These are phyloP conservation scores for Sclerotinia subarctica DNA, from an alignment of 2,329 filamentous ascomycete genomes.

Conservation along the genomic window DNA sequence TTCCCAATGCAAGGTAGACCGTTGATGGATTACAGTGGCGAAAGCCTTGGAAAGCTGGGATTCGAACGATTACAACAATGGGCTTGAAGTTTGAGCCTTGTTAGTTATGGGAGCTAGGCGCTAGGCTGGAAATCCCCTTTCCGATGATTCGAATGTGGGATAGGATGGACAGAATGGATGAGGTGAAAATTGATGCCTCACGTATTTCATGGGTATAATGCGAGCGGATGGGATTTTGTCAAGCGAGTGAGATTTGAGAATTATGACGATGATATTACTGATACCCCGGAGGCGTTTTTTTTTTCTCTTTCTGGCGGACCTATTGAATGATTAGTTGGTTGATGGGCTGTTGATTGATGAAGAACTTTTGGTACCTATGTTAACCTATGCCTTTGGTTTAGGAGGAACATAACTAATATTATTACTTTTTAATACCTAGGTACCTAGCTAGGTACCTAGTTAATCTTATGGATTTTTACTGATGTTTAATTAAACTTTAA, in stretches of 20 bases:
- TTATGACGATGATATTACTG: not conserved
- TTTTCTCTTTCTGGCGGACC: not conserved
- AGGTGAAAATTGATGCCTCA: not conserved
- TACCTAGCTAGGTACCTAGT: no score
- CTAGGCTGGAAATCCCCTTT: not conserved
- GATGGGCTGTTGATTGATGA: no score
- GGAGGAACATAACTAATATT: no score
- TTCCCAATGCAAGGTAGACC: conserved; percentile 37
- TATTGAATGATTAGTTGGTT: not conserved
- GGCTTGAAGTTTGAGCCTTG: not conserved
- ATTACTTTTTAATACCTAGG: no score
- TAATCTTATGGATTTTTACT: no score
- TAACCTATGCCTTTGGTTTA: no score
- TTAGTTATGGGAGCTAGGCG: not conserved
- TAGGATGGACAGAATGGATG: not conserved
- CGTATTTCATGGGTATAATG: not conserved
- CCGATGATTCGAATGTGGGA: not conserved
- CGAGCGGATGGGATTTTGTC: no score
- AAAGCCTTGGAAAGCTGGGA: not conserved
- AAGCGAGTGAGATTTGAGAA: no score
- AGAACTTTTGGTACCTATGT: no score
- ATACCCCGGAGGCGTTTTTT: conserved; percentile 16
- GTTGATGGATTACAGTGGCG: conserved; percentile 22
- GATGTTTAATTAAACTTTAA: no score
- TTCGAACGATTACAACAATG: conserved; percentile 1